phyloP scores from a whole-genome alignment of 148 eudicot species.

The Drosera capensis region DNA sequence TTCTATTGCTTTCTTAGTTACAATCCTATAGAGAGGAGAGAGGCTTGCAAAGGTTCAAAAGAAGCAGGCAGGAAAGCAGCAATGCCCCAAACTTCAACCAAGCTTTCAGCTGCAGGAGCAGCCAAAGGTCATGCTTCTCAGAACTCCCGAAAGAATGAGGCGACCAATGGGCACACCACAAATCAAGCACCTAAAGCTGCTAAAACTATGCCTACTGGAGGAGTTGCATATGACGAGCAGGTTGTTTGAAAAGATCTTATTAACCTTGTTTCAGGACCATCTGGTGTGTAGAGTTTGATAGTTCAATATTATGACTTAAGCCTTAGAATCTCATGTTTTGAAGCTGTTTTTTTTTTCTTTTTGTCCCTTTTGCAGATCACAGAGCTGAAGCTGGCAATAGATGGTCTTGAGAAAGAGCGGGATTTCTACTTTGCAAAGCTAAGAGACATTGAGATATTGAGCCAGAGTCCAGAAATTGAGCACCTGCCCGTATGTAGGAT shows the following conservation, averaged over 20 bases:
- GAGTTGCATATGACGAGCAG: slow-evolving; percentile 48
- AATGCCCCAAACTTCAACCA: slow-evolving; percentile 36
- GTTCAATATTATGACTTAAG: background rate
- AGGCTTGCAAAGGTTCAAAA: slow-evolving; percentile 63
- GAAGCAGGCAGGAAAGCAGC: slow-evolving; percentile 48
- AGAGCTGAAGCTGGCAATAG: slow-evolving; percentile 67
- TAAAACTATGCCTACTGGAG: slow-evolving; percentile 39
- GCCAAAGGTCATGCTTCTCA: slow-evolving; percentile 36
- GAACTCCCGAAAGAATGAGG: slow-evolving; percentile 39
- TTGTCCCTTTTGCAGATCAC: slow-evolving; percentile 54
- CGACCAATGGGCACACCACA: slow-evolving; percentile 15
- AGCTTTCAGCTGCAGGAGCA: slow-evolving; percentile 27
- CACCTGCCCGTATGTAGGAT: slow-evolving; percentile 34
- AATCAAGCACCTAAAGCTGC: slow-evolving; percentile 39
- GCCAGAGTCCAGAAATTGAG: slow-evolving; percentile 70
- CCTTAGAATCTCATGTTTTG: background rate
- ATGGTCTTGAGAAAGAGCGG: slow-evolving; percentile 83
- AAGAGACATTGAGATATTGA: slow-evolving; percentile 75
- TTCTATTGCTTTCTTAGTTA: slow-evolving; percentile 23
- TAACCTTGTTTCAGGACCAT: no score
- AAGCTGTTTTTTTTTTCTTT: background rate
- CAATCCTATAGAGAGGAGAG: slow-evolving; percentile 79
- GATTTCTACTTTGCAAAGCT: slow-evolving; percentile 87
- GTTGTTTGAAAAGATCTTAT: no score
- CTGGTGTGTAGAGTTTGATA: no score